Percentiles rank a stretch among this genome's conserved stretches.
Conservation (phyloP, 2,329 filamentous ascomycete species). For the Cucurbitaria berberidis region DNA sequence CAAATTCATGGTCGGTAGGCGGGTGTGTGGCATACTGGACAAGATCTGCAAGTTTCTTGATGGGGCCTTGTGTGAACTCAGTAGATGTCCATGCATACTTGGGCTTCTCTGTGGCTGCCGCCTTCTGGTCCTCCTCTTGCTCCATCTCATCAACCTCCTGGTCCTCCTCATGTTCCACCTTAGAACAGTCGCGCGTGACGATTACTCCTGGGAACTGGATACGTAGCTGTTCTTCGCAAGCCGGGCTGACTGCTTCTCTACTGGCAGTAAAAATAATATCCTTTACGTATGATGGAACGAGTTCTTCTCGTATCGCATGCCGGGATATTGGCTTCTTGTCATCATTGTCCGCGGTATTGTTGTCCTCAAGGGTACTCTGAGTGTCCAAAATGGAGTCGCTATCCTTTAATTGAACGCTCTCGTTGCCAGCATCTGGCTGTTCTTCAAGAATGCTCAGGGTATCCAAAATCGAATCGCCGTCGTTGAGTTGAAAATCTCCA, state of each 20-base stretch:
- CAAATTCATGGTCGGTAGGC: slow-evolving; percentile 4
- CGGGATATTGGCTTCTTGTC: background rate
- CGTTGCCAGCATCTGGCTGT: too few relatives aligned
- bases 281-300: slow-evolving; percentile 6
- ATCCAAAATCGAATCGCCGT: background rate
- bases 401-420: too few relatives aligned
- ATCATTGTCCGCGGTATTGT: background rate
- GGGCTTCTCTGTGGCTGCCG: slow-evolving; percentile 1
- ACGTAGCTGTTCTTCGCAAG: slow-evolving; percentile 1
- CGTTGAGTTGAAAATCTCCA: background rate
- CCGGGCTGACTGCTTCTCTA: slow-evolving; percentile 2
- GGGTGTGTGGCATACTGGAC: slow-evolving; percentile 5
- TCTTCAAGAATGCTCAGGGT: background rate
- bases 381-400: background rate
- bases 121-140: background rate
- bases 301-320: background rate
- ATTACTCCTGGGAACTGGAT: slow-evolving; percentile 5
- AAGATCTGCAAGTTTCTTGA: slow-evolving; percentile 9
- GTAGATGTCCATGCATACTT: slow-evolving; percentile 12
- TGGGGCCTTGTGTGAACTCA: background rate
- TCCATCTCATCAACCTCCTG: too few relatives aligned
- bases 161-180: too few relatives aligned
- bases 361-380: background rate
- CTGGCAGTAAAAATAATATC: slow-evolving; percentile 4
- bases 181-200: background rate